Evolutionary conservation across 495 filamentous ascomycete species (phyloP).

Genomic region (Annulohypoxylon moriforme): DNA sequence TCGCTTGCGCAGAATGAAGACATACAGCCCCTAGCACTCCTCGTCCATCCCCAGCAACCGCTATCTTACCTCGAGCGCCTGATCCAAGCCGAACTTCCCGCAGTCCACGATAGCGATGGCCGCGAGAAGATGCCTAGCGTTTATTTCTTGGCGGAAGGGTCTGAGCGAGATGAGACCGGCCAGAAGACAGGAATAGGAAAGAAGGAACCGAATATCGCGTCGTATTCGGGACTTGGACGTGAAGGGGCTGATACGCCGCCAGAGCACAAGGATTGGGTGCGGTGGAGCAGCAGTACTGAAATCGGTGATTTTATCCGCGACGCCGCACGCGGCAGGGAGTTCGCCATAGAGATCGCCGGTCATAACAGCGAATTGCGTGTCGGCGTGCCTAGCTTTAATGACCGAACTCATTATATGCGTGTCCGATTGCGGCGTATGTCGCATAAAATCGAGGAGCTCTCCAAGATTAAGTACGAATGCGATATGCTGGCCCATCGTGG

Average conservation of each 20-base stretch:
- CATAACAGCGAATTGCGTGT: slow-evolving; percentile 75
- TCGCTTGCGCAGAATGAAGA: slow-evolving; percentile 63
- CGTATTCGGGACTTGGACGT: slow-evolving; percentile 69
- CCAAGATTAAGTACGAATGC: slow-evolving; percentile 83
- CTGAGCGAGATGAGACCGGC: slow-evolving; percentile 67
- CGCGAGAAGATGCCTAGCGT: slow-evolving; percentile 76
- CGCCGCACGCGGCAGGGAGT: slow-evolving; percentile 83
- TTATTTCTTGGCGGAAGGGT: slow-evolving; percentile 83
- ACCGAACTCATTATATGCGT: slow-evolving; percentile 88
- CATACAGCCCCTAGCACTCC: slow-evolving; percentile 85
- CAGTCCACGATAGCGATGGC: slow-evolving; percentile 67
- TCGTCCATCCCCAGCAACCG: slow-evolving; percentile 92
- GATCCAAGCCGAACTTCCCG: slow-evolving; percentile 88
- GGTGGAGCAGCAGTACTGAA: slow-evolving; percentile 91
- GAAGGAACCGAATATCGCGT: slow-evolving; percentile 60
- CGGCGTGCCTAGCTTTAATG: slow-evolving; percentile 85
- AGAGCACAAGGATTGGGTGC: slow-evolving; percentile 70
- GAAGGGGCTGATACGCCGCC: slow-evolving; percentile 52
- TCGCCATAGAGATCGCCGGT: slow-evolving; percentile 85
- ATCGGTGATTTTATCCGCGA: slow-evolving; percentile 96
- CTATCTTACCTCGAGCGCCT: slow-evolving; percentile 91
- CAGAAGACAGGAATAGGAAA: slow-evolving; percentile 41
- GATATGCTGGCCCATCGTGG: slow-evolving; percentile 78
- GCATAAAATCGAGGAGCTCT: slow-evolving; percentile 70
- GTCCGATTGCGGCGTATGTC: slow-evolving; percentile 78